These are phyloP conservation scores for Phytopythium vexans DNA, from an alignment of 352 stramenopile genomes.

Conservation along the genomic window DNA sequence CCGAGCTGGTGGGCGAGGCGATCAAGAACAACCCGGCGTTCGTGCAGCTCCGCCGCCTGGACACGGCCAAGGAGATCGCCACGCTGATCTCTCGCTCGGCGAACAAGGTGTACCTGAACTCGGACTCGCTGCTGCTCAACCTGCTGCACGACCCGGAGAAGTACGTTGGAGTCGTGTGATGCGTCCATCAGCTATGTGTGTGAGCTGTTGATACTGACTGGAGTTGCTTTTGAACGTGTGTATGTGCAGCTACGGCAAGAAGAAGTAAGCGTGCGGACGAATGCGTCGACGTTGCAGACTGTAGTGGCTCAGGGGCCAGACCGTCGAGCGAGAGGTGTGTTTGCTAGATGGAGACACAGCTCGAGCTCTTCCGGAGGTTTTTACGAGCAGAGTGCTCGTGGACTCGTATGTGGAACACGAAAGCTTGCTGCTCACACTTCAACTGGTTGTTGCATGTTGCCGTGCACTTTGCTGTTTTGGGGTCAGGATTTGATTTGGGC, in stretches of 20 bases:
- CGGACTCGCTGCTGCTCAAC: constrained; percentile 97
- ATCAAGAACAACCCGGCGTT: constrained; percentile 99
- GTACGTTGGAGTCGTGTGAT: constrained; percentile 24
- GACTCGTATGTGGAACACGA: too few species aligned
- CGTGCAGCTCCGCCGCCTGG: constrained; percentile 98
- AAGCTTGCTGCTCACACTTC: too few species aligned
- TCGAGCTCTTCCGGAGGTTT: too few species aligned
- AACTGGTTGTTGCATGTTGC: too few species aligned
- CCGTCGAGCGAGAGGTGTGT: too few species aligned
- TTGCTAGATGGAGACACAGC: too few species aligned
- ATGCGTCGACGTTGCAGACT: too few species aligned
- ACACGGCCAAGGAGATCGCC: constrained; percentile 98
- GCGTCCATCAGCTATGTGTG: neutral
- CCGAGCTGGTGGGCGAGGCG: constrained; percentile 96
- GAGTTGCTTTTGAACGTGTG: neutral
- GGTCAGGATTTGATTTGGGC: too few species aligned
- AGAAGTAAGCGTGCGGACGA: constrained; percentile 28
- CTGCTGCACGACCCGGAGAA: constrained; percentile 79
- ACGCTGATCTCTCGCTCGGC: constrained; percentile 92
- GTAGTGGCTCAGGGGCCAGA: too few species aligned
- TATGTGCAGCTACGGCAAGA: constrained; percentile 25
- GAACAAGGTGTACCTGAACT: constrained; percentile 98
- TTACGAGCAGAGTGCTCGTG: too few species aligned
- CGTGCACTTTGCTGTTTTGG: too few species aligned
- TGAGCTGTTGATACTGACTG: constrained; percentile 4